A percentile compares a stretch with the other conserved stretches of the same genome.
Conservation (phyloP, 2,329 filamentous ascomycete genomes). For the Stagonosporopsis cucurbitacearum region DNA sequence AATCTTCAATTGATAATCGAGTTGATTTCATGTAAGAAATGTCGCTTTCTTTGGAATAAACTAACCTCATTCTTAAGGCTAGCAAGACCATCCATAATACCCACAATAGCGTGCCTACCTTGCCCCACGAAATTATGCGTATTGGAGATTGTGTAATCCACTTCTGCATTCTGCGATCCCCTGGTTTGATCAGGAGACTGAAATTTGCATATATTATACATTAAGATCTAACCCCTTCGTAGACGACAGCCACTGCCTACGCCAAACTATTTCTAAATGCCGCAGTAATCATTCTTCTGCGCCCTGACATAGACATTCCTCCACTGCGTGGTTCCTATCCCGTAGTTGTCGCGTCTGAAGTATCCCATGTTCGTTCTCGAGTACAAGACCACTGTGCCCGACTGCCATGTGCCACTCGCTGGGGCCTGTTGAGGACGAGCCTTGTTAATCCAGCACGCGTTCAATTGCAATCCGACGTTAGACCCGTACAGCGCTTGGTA, state of each 20-base stretch:
- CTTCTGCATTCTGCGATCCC: too few relatives aligned
- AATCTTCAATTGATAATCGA: too few relatives aligned
- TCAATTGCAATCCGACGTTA: background rate
- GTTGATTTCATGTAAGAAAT: too few relatives aligned
- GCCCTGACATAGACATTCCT: background rate
- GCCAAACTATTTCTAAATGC: background rate
- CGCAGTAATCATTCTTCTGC: slow-evolving; percentile 1
- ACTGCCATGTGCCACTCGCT: background rate
- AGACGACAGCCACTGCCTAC: background rate
- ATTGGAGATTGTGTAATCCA: too few relatives aligned
- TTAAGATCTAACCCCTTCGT: background rate
- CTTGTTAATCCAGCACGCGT: background rate
- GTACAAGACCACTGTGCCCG: background rate
- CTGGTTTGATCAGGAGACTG: background rate
- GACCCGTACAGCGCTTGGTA: background rate
- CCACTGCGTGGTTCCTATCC: background rate
- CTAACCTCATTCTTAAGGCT: too few relatives aligned
- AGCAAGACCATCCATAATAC: too few relatives aligned
- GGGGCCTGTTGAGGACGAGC: background rate
- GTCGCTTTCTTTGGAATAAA: too few relatives aligned
- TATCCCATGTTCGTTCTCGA: background rate
- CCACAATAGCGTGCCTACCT: too few relatives aligned
- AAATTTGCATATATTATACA: background rate
- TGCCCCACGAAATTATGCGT: too few relatives aligned
- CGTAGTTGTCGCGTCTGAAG: slow-evolving; percentile 2